Percentiles rank a stretch among this genome's conserved stretches.
phyloP scores from a whole-genome alignment of 768 basidiomycete genomes.

The Hericium erinaceus region DNA sequence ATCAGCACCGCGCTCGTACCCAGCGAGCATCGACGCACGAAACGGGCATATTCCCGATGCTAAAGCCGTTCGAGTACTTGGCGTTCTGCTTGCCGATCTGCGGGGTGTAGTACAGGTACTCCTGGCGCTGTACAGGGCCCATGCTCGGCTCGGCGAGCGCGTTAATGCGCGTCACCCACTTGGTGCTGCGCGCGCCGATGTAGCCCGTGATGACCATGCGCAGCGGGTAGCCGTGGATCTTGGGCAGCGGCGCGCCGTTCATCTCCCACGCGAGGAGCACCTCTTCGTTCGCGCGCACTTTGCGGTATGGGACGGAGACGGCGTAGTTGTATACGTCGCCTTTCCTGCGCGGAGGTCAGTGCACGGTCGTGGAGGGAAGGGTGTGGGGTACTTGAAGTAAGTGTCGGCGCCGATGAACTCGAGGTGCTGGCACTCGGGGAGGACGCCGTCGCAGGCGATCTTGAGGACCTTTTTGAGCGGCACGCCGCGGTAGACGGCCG shows the following conservation, averaged over 20 bases:
- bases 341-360: constrained; percentile 19
- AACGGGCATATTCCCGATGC: constrained; percentile 50
- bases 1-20: background rate
- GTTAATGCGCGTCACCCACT: constrained; percentile 47
- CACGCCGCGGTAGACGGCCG: constrained; percentile 45
- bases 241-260: constrained; percentile 39
- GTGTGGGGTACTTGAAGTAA: constrained; percentile 40
- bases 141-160: constrained; percentile 38
- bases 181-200: constrained; percentile 45
- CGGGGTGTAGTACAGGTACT: constrained; percentile 42
- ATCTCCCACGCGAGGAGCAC: constrained; percentile 47
- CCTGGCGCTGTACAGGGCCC: constrained; percentile 44
- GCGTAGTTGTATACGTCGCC: constrained; percentile 32
- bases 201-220: constrained; percentile 43
- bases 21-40: constrained; percentile 29
- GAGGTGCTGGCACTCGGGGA: constrained; percentile 38
- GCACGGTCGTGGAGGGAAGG: background rate
- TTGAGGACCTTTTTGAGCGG: constrained; percentile 46
- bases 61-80: constrained; percentile 45
- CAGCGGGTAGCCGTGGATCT: constrained; percentile 42
- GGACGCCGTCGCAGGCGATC: constrained; percentile 39
- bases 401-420: constrained; percentile 52
- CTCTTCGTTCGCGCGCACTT: constrained; percentile 37
- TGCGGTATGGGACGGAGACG: constrained; percentile 41
- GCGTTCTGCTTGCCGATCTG: constrained; percentile 48